Percentiles rank a stretch among this genome's conserved stretches.
Conservation (phyloP, 2,329 filamentous ascomycete species). For the Mollisia scopiformis region DNA sequence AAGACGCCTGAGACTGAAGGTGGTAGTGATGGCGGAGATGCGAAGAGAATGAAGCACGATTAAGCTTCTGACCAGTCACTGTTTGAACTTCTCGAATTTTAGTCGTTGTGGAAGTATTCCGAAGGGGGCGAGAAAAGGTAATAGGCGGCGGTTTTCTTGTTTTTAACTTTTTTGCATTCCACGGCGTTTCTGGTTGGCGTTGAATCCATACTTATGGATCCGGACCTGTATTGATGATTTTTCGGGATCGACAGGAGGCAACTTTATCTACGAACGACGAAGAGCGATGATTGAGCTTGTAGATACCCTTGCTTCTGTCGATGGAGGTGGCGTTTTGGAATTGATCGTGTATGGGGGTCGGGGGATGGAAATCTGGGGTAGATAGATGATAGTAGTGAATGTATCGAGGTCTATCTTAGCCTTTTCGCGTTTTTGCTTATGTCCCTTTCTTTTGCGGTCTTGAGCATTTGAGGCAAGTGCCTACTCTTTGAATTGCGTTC, state of each 20-base stretch:
- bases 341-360: neutral
- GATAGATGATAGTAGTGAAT: neutral
- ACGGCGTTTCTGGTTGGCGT: neutral
- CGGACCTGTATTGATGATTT: neutral
- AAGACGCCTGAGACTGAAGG: conserved; percentile 35
- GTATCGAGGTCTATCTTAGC: neutral
- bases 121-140: neutral
- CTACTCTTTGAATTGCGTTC: too few species aligned
- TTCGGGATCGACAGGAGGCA: neutral
- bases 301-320: conserved; percentile 14
- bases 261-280: conserved; percentile 1
- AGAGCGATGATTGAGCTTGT: neutral
- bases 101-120: neutral
- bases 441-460: too few species aligned
- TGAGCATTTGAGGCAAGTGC: too few species aligned
- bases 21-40: conserved; percentile 28
- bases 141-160: neutral
- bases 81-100: neutral
- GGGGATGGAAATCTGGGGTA: neutral
- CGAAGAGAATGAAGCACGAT: conserved; percentile 31
- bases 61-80: conserved; percentile 8
- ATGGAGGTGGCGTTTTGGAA: neutral
- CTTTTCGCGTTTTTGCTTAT: too few species aligned
- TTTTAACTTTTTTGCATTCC: neutral
- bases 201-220: neutral